These are phyloP conservation scores for Globisporangium spinosum DNA, from an alignment of 352 stramenopile genomes.

Conservation along the genomic window DNA sequence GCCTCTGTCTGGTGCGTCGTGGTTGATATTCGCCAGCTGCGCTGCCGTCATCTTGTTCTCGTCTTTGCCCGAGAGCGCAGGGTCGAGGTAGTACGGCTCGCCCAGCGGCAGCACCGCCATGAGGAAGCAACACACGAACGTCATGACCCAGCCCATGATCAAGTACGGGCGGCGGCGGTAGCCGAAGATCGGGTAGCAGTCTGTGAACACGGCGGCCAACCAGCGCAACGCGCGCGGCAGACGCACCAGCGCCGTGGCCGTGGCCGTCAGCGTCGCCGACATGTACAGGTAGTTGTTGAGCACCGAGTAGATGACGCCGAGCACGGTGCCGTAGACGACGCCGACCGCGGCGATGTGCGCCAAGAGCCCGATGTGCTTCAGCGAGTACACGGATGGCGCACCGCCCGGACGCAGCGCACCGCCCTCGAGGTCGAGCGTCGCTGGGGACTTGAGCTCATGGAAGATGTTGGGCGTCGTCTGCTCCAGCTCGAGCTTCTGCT, in stretches of 20 bases:
- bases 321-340: slow-evolving; percentile 37
- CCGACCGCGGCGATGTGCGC: slow-evolving; percentile 43
- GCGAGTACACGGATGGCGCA: slow-evolving; percentile 30
- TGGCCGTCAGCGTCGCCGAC: slow-evolving; percentile 39
- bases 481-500: slow-evolving; percentile 8
- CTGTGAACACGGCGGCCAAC: slow-evolving; percentile 64
- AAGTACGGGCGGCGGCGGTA: slow-evolving; percentile 81
- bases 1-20: slow-evolving; percentile 33
- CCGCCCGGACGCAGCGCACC: slow-evolving; percentile 37
- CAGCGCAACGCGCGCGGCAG: slow-evolving; percentile 42
- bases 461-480: not conserved
- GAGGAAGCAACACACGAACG: slow-evolving; percentile 37
- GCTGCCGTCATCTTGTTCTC: slow-evolving; percentile 26
- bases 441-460: slow-evolving; percentile 7
- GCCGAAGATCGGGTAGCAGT: slow-evolving; percentile 79
- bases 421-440: slow-evolving; percentile 23
- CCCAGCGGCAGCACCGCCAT: slow-evolving; percentile 48
- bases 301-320: slow-evolving; percentile 42
- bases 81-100: slow-evolving; percentile 42
- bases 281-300: slow-evolving; percentile 66
- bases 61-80: slow-evolving; percentile 23
- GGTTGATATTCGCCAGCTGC: slow-evolving; percentile 38
- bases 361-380: slow-evolving; percentile 42
- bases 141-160: slow-evolving; percentile 52
- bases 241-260: slow-evolving; percentile 40